Conservation (phyloP, 176 grass and related monocot genomes). For the maize (Zea mays) region Zm-B73-REFERENCE-NAM-5.0 NC_050097.1:204448501-204449000, state of each 20-base stretch:
- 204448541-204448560: constrained; percentile 49
- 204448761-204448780: constrained; percentile 55
- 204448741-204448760: constrained; percentile 62
- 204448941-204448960: constrained; percentile 57
- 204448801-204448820: constrained; percentile 20
- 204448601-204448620: constrained; percentile 61
- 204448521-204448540: constrained; percentile 66
- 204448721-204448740: constrained; percentile 45
- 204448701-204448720: constrained; percentile 56
- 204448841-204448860: constrained; percentile 59
- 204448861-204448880: constrained; percentile 49
- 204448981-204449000: constrained; percentile 34
- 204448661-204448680: constrained; percentile 69
- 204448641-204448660: constrained; percentile 79
- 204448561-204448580: constrained; percentile 56
- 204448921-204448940: constrained; percentile 81
- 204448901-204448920: constrained; percentile 81
- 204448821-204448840: constrained; percentile 63
- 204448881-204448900: constrained; percentile 47
- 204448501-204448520: constrained; percentile 56
- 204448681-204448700: constrained; percentile 78
- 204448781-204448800: constrained; percentile 32
- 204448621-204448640: constrained; percentile 70
- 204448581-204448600: constrained; percentile 75
- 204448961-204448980: constrained; percentile 31